Base-by-base conservation (phyloP, 352 stramenopile genomes). In the Phytopythium kandeliae region DNA sequence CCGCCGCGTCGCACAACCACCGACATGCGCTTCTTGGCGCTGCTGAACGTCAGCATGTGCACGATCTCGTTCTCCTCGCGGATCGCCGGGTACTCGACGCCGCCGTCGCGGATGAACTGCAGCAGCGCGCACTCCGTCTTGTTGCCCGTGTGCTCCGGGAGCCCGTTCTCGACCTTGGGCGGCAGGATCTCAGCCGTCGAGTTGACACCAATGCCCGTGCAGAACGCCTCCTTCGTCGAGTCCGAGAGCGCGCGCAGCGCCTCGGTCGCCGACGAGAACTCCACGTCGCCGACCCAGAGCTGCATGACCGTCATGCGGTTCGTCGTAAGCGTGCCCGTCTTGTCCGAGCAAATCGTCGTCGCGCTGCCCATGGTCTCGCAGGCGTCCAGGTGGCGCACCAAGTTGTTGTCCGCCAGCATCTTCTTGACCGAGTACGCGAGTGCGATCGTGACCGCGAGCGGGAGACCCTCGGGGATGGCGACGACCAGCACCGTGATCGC, bases 321-420 rank as follows among this genome's bases (percentile, higher is more conserved):
- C 47, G 97, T 93, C 11, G 96, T 99, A 7, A 99, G 78, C 19
- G 96, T 99, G 38, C 69, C 96, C 3, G 96, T 99, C 79, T 99
- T 99, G 78, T 99, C 96, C 35, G 89, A 98, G 74, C 95, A 99
- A 60, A 99, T 98, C 13, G 91, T 93, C 13, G 95, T 98, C 0
- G 95, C 92, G 57, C 79, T 96, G 57, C 96, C 95, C 74, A 98
- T 95, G 36, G 95, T 98, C 65, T 97, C 89, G 58, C 83, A 95
- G 0, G 82, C 82, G 35, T 92, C 78, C 42, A 97, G 55, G 63
- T 96, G 80, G 19, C 81, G 84, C 43, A 96, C 85, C n/a, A 93
- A 36, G 54, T 89, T 92, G 65, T 92, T 94, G 59, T 94, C 77
- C n/a, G 71, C 59, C n/a, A 90, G 72, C 86, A 95, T 96, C 48